Conservation (phyloP, 257 asterid species). For the Gentiana macrophylla region DNA sequence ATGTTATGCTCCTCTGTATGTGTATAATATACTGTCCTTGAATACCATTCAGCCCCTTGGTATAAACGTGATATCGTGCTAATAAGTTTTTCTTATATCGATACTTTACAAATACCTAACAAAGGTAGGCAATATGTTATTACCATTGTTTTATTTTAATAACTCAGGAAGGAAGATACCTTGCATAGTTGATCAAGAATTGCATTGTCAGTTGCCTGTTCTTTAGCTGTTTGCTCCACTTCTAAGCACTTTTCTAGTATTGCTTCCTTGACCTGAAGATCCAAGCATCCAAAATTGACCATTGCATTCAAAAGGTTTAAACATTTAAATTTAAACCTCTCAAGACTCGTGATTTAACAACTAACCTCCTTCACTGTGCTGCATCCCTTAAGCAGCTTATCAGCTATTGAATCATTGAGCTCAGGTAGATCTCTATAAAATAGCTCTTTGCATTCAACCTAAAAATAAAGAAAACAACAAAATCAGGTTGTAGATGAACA, state of each 20-base stretch:
- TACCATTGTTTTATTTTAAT: background rate
- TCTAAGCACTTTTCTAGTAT: conserved; percentile 64
- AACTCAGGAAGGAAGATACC: conserved; percentile 25
- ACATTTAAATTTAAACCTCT: background rate
- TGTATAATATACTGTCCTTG: background rate
- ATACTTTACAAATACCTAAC: too few relatives aligned
- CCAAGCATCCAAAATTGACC: background rate
- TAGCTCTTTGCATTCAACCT: conserved; percentile 83
- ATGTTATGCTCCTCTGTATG: background rate
- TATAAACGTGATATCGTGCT: background rate
- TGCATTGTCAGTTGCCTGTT: conserved; percentile 94
- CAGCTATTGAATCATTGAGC: conserved; percentile 64
- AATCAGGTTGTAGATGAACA: background rate
- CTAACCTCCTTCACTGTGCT: conserved; percentile 71
- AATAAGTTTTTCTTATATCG: background rate
- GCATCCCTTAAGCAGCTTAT: conserved; percentile 67
- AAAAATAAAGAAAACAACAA: conserved; percentile 1
- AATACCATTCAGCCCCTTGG: too few relatives aligned
- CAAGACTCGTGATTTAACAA: conserved; percentile 8
- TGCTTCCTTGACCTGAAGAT: conserved; percentile 62
- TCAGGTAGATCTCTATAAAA: conserved; percentile 44
- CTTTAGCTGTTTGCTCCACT: conserved; percentile 86
- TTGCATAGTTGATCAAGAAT: conserved; percentile 75
- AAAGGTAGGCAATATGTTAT: background rate
- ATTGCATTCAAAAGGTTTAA: background rate